Percentiles rank a stretch among this genome's conserved stretches.
Conservation (phyloP, 1,284 basidiomycete species). For the Ustilago nuda region DNA sequence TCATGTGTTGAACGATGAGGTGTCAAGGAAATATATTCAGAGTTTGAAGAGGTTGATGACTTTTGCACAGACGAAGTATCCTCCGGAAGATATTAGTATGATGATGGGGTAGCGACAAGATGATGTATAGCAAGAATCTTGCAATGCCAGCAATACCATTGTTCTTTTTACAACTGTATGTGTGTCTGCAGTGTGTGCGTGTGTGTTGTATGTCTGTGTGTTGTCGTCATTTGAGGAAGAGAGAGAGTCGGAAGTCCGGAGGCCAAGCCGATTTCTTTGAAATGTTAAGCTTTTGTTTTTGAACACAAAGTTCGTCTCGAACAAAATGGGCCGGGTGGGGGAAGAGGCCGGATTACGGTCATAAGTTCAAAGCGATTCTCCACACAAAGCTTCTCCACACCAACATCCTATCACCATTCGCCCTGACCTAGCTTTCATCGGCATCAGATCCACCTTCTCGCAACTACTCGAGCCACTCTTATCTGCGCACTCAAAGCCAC, state of each 20-base stretch:
- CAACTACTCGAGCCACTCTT: neutral
- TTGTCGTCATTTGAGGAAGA: neutral
- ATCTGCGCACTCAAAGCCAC: too few relatives aligned
- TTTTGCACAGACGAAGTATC: constrained; percentile 60
- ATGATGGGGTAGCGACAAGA: constrained; percentile 50
- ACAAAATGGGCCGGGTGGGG: constrained; percentile 15
- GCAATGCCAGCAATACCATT: neutral
- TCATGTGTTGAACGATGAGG: constrained; percentile 98
- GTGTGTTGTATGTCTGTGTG: neutral
- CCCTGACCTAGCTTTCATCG: neutral
- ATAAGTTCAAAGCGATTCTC: constrained; percentile 13
- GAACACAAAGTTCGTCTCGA: neutral
- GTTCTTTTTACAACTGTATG: neutral
- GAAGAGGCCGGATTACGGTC: constrained; percentile 5
- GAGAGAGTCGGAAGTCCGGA: neutral
- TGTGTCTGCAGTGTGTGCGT: neutral
- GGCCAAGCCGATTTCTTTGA: too few relatives aligned
- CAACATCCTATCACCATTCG: constrained; percentile 2
- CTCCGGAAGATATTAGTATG: constrained; percentile 56
- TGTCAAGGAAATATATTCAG: constrained; percentile 98
- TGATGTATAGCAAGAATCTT: neutral
- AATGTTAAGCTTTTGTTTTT: neutral
- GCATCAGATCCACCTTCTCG: neutral
- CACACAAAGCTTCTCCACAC: constrained; percentile 14
- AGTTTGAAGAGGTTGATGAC: constrained; percentile 83